Evolutionary conservation across 257 asterid genomes (phyloP), one percentile per base, ranked within the genome.

Genomic region (Solanum phureja): DNA sequence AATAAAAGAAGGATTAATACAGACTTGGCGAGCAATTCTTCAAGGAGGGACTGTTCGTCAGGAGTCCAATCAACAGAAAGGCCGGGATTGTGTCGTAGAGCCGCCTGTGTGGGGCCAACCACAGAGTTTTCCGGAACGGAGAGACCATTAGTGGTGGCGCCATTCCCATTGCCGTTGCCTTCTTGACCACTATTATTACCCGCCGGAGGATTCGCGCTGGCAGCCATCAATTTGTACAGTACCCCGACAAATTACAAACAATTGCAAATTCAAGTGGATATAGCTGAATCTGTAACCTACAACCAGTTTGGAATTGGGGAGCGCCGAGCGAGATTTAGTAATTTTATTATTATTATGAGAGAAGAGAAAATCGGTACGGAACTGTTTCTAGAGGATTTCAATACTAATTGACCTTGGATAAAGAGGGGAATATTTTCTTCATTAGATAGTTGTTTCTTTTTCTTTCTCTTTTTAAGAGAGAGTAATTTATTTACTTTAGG

Each of bases 81-180:
- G 19, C 98, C 98, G 4, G 99, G 98, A 90, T 95, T 92, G 90
- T 96, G 98, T 35, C 93, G 94, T 89, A 96, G 96, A 60, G 93
- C 90, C 23, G 93, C 89, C 87, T 91, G 93, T 31, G 93, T 87
- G 19, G 94, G 88, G n/a, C 93, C 95, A 87, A 90, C 90, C 71
- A 89, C 93, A 7, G 98, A 94, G 89, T 93, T 94, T 60, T 94
- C 98, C 52, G 95, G 90, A 68, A 90, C 94, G 11, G 94, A 84
- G 7, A 90, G 86, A 49, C 93, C 92, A 88, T 90, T 93, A 83
- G 42, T 83, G 88, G 88, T 38, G 88, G 86, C 87, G 31, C 95
- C 95, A 84, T 92, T 94, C n/a, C 89, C 93, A 88, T 90, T 94
- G 81, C 87, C 82, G 83, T 83, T 72, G 40, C 90, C 94, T n/a